Evolutionary conservation across 495 filamentous ascomycete species (phyloP), one percentile per base, ranked within the genome.

Genomic region (Neurospora sp.): DNA sequence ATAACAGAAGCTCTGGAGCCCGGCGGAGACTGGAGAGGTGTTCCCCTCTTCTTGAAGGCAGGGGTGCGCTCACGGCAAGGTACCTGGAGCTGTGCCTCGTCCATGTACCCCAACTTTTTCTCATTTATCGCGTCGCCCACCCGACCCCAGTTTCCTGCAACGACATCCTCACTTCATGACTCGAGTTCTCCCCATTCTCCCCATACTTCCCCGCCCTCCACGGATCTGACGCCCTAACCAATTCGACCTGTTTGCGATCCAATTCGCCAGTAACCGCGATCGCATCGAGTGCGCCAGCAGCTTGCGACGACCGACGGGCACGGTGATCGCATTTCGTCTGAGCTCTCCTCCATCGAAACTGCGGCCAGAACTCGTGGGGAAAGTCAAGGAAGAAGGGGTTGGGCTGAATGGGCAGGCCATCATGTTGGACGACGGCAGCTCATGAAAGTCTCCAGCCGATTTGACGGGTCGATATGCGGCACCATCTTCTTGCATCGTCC

Each of bases 391-490:
- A 54, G 54, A 35, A 66, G 27, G 54, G 54, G 54, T 82, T 78
- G 82, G 82, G 81, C 81, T 84, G 79, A 78, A 75, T 76, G 77
- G 54, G 78, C 75, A 77, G 75, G 81, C 77, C 79, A 85, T 76
- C 79, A 87, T 87, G 85, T 78, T 79, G 74, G 79, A 79, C 82
- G 78, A 82, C 54, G 54, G 54, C 81, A 82, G 79, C 85, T 80
- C 85, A 87, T 87, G 85, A 86, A 83, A 85, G 80, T 84, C 81
- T 78, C 82, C 74, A 84, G 78, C 78, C 83, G 82, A 83, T 83
- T 85, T 80, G 83, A 87, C 79, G 81, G 84, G 82, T 84, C 83
- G 82, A 83, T 83, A 83, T 85, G 82, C 83, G 83, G 84, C 83
- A 80, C 83, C 77, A 81, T 85, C 76, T 78, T 82, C 72, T 78